Conservation (phyloP, 78 protist genomes). For the Dictyostelium firmibasis region DNA sequence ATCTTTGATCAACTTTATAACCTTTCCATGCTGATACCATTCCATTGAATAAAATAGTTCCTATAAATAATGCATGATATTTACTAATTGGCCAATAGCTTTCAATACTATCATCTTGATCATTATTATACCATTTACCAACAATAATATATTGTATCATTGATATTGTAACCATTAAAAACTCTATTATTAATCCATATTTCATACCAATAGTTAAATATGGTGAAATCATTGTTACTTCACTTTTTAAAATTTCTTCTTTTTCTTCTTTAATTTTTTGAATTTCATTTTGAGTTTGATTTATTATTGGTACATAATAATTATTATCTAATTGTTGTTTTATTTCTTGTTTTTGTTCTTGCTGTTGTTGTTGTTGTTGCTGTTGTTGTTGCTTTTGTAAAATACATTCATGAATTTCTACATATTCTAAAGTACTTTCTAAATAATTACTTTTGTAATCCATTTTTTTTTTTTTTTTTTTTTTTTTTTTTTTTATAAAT, state of each 20-base stretch:
- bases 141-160: background rate
- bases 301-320: too few species aligned
- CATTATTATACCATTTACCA: background rate
- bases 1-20: background rate
- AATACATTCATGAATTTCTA: background rate
- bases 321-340: too few species aligned
- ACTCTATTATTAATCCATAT: constrained; percentile 1
- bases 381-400: background rate
- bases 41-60: background rate
- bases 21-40: constrained; percentile 4
- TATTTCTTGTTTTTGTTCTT: background rate
- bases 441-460: background rate
- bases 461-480: background rate
- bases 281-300: background rate
- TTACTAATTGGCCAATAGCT: background rate
- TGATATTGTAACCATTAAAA: background rate
- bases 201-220: background rate
- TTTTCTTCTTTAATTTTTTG: background rate
- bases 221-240: background rate
- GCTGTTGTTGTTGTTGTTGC: background rate
- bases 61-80: background rate
- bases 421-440: background rate
- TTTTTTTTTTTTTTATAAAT: background rate
- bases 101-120: background rate
- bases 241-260: background rate